Evolutionary conservation across 1,139 yeast genomes (phyloP).

Genomic region (Candida tunisiensis): DNA sequence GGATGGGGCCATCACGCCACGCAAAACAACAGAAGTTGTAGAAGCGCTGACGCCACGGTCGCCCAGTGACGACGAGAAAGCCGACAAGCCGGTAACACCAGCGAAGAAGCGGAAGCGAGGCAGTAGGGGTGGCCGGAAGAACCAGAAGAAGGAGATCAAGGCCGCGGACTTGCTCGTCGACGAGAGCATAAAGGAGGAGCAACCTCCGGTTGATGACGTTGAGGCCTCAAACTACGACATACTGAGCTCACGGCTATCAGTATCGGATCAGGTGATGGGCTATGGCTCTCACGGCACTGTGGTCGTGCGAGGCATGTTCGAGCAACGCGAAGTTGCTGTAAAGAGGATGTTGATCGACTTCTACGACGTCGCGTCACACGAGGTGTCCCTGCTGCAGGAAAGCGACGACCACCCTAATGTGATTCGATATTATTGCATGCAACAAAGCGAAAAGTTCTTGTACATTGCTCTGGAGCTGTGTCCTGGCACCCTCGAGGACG

Average conservation of each 20-base stretch:
- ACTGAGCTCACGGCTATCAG: too few species aligned
- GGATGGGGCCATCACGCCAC: too few species aligned
- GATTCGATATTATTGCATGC: conserved; percentile 81
- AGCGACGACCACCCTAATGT: conserved; percentile 97
- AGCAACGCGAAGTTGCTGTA: conserved; percentile 87
- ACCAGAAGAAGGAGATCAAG: conserved; percentile 22
- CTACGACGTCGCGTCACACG: conserved; percentile 92
- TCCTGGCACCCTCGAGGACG: conserved; percentile 74
- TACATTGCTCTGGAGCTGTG: conserved; percentile 91
- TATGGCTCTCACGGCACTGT: conserved; percentile 97
- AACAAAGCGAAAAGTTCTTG: conserved; percentile 69
- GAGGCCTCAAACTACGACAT: too few species aligned
- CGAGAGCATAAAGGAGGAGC: background rate
- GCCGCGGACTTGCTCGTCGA: background rate
- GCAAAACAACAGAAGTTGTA: too few species aligned
- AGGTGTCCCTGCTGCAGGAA: conserved; percentile 72
- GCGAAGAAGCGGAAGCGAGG: conserved; percentile 62
- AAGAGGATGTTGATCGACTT: conserved; percentile 87
- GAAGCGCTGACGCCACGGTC: too few species aligned
- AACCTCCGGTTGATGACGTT: too few species aligned
- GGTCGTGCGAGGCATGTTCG: conserved; percentile 80
- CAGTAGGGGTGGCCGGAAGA: conserved; percentile 63
- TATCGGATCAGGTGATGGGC: conserved; percentile 66
- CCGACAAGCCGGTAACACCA: too few species aligned
- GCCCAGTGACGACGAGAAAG: too few species aligned